These are phyloP conservation scores for Tetrapyrgos nigripes DNA, from an alignment of 1,284 basidiomycete species.

Conservation along the genomic window DNA sequence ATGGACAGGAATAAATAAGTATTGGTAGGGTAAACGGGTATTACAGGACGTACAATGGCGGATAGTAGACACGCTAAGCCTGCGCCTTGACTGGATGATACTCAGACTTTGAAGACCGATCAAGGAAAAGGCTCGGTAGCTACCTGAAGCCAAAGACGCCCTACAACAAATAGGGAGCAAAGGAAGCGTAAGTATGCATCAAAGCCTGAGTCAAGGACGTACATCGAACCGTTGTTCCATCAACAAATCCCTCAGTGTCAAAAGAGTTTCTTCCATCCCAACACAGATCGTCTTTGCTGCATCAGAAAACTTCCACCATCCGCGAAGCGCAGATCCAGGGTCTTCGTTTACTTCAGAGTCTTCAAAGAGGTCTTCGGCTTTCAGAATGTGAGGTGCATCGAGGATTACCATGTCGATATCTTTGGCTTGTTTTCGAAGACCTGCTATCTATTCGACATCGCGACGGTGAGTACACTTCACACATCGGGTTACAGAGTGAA, in stretches of 20 bases:
- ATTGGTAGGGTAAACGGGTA: background rate
- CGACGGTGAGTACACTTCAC: background rate
- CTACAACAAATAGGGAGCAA: conserved; percentile 43
- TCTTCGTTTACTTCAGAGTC: conserved; percentile 47
- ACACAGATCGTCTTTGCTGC: conserved; percentile 52
- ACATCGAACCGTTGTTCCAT: conserved; percentile 64
- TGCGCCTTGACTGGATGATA: conserved; percentile 68
- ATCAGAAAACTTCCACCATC: conserved; percentile 75
- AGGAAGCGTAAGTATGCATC: background rate
- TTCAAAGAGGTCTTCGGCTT: conserved; percentile 71
- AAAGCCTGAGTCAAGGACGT: conserved; percentile 22
- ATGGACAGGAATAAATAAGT: background rate
- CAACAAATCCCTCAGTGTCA: conserved; percentile 54
- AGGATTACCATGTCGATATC: conserved; percentile 80
- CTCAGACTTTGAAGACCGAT: background rate
- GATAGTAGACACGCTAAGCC: conserved; percentile 79
- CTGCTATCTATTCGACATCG: conserved; percentile 62
- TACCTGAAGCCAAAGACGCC: conserved; percentile 81
- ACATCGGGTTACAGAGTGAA: background rate
- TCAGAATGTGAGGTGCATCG: conserved; percentile 80
- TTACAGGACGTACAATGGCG: conserved; percentile 59
- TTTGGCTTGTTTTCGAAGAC: conserved; percentile 74
- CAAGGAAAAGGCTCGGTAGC: background rate
- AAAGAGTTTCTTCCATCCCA: conserved; percentile 67
- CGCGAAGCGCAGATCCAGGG: conserved; percentile 55